Conservation (phyloP, 768 basidiomycete species). For the Boletus sp. region DNA sequence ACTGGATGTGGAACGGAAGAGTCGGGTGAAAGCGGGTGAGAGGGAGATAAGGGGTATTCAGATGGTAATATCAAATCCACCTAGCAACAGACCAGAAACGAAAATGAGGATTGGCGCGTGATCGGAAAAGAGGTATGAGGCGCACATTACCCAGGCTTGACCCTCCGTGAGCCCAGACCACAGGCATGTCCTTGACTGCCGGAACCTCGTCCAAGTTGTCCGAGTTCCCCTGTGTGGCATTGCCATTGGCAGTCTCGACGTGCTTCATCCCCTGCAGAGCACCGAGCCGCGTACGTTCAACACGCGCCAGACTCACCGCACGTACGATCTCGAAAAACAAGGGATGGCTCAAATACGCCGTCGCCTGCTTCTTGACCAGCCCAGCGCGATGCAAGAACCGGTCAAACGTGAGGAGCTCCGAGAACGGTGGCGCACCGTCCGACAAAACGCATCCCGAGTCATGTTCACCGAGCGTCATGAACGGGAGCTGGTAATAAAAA, state of each 20-base stretch:
- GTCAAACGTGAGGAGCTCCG: constrained; percentile 39
- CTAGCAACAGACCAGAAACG: constrained; percentile 19
- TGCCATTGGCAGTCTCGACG: not conserved
- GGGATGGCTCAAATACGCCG: constrained; percentile 38
- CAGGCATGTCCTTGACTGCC: constrained; percentile 3
- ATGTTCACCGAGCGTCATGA: constrained; percentile 40
- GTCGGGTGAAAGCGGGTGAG: constrained; percentile 23
- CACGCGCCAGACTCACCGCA: constrained; percentile 7
- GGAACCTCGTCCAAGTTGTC: constrained; percentile 18
- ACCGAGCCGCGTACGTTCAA: not conserved
- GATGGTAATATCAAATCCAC: constrained; percentile 35
- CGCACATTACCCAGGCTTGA: constrained; percentile 32
- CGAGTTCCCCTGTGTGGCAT: not conserved
- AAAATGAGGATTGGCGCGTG: not conserved
- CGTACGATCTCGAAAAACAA: constrained; percentile 44
- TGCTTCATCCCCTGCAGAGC: constrained; percentile 29
- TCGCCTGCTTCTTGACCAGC: constrained; percentile 37
- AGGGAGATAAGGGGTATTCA: constrained; percentile 34
- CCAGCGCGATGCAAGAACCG: constrained; percentile 47
- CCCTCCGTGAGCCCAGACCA: constrained; percentile 17
- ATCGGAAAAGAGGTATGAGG: constrained; percentile 2
- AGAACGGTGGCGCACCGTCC: constrained; percentile 38
- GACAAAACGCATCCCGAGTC: not conserved
- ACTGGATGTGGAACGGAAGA: constrained; percentile 14
- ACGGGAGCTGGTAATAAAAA: constrained; percentile 44